These are phyloP conservation scores for Alnus rubra DNA, from an alignment of 306 rosid genomes.

Conservation along the genomic window DNA sequence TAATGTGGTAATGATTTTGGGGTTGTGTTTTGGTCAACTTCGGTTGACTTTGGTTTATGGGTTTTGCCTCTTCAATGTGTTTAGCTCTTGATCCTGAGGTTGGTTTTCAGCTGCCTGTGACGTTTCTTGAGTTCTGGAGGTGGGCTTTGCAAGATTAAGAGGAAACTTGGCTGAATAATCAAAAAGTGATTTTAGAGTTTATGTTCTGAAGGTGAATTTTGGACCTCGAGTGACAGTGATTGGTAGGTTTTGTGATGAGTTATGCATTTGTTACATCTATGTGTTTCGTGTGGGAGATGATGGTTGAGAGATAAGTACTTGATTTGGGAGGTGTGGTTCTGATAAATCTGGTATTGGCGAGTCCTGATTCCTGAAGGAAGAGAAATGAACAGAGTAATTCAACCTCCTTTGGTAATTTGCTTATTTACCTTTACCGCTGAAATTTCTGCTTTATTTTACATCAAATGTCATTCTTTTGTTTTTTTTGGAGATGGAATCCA, in stretches of 20 bases:
- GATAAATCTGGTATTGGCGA: slow-evolving; percentile 28
- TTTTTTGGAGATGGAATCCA: slow-evolving; percentile 8
- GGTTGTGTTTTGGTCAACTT: slow-evolving; percentile 22
- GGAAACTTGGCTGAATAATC: not conserved
- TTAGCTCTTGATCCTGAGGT: slow-evolving; percentile 21
- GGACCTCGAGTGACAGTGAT: not conserved
- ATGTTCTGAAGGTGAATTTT: slow-evolving; percentile 22
- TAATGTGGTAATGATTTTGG: slow-evolving; percentile 28
- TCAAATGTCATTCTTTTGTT: slow-evolving; percentile 18
- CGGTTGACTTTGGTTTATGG: slow-evolving; percentile 24
- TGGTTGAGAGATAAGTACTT: slow-evolving; percentile 40
- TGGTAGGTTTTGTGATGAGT: slow-evolving; percentile 23
- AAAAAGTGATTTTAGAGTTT: not conserved
- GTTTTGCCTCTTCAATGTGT: slow-evolving; percentile 9
- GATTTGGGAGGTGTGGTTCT: slow-evolving; percentile 36
- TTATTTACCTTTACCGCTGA: not conserved
- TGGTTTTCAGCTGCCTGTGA: slow-evolving; percentile 11
- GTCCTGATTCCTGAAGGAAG: slow-evolving; percentile 19
- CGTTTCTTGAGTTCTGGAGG: not conserved
- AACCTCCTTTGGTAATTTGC: slow-evolving; percentile 79
- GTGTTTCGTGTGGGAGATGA: slow-evolving; percentile 40
- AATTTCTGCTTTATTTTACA: slow-evolving; percentile 18
- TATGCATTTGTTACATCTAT: slow-evolving; percentile 30
- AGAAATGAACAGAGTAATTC: slow-evolving; percentile 77
- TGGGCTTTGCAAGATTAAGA: slow-evolving; percentile 20